Conservation (phyloP, 768 basidiomycete genomes). For the Postia placenta region DNA sequence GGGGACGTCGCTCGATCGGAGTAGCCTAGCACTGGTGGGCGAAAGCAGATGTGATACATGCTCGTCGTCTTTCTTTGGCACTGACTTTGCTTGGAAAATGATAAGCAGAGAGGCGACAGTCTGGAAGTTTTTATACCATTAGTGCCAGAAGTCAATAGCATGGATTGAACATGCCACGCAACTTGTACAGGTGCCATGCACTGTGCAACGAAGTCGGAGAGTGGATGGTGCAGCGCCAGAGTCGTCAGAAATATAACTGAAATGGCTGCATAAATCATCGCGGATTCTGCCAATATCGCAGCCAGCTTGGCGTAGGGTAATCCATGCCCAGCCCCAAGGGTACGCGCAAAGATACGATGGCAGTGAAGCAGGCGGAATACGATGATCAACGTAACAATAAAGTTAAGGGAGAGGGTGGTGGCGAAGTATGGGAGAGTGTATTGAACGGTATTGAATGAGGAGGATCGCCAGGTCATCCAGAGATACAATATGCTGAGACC, state of each 20-base stretch:
- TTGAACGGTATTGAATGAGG: background rate
- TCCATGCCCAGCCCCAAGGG: background rate
- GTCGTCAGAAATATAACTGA: too few relatives aligned
- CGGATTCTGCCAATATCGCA: background rate
- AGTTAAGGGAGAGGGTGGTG: background rate
- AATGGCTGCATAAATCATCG: background rate
- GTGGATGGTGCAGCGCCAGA: background rate
- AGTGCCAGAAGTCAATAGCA: too few relatives aligned
- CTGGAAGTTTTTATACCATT: too few relatives aligned
- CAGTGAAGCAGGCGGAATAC: background rate
- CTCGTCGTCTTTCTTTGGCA: too few relatives aligned
- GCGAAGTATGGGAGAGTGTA: background rate
- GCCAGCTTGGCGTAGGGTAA: background rate
- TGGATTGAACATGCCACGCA: too few relatives aligned
- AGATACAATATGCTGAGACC: background rate
- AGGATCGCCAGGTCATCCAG: background rate
- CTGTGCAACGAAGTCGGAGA: constrained; percentile 17
- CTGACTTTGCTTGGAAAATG: background rate
- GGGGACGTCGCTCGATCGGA: too few relatives aligned
- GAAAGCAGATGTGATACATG: too few relatives aligned
- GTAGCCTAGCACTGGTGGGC: too few relatives aligned
- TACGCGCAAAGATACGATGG: background rate
- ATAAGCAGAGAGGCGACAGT: background rate
- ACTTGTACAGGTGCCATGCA: constrained; percentile 14
- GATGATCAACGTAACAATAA: constrained; percentile 1